phyloP scores from a whole-genome alignment of 2,329 filamentous ascomycete genomes.

The Metarhizium humberi region DNA sequence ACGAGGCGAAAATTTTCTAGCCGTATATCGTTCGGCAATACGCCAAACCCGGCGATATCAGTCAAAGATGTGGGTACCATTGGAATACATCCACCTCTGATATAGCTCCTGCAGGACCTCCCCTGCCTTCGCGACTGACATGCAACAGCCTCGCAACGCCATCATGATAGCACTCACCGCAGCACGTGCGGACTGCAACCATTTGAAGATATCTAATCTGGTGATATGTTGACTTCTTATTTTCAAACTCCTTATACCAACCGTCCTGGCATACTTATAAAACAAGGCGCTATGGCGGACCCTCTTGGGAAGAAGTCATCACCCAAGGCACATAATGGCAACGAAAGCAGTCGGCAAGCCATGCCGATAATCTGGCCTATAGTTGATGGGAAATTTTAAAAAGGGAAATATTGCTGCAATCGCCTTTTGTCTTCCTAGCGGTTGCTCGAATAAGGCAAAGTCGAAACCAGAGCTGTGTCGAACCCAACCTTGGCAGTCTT shows the following conservation, averaged over 20 bases:
- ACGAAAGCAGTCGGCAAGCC: slow-evolving; percentile 5
- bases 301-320: slow-evolving; percentile 8
- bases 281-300: slow-evolving; percentile 9
- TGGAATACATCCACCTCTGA: slow-evolving; percentile 2
- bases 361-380: slow-evolving; percentile 2
- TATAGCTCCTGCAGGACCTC: slow-evolving; percentile 10
- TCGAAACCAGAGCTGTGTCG: background rate
- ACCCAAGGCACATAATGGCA: slow-evolving; percentile 2
- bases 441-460: background rate
- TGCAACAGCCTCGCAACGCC: slow-evolving; percentile 14
- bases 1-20: background rate
- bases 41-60: background rate
- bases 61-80: background rate
- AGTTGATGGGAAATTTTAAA: slow-evolving; percentile 2
- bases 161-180: slow-evolving; percentile 12
- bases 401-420: slow-evolving; percentile 11
- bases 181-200: slow-evolving; percentile 12
- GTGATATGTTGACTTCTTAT: slow-evolving; percentile 12
- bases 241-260: slow-evolving; percentile 18
- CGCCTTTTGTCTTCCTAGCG: background rate
- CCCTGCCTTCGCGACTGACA: slow-evolving; percentile 8
- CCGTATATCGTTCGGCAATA: background rate
- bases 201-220: slow-evolving; percentile 13
- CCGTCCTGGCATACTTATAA: slow-evolving; percentile 12
- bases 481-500: no score